Evolutionary conservation across 257 asterid species (phyloP).

Genomic region (Fraxinus excelsior): DNA sequence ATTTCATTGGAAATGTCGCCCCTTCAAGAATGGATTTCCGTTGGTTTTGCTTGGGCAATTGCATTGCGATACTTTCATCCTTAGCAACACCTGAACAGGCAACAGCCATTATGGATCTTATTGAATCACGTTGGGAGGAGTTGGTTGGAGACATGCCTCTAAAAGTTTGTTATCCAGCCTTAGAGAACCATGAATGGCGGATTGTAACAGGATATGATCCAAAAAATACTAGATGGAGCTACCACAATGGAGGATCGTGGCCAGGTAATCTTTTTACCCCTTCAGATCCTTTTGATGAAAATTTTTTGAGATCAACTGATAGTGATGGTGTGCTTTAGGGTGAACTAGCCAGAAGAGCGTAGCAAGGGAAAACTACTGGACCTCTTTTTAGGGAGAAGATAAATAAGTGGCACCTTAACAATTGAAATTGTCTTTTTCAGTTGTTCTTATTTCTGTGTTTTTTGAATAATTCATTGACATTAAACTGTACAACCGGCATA

Average conservation of each 20-base stretch:
- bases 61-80: constrained; percentile 66
- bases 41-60: constrained; percentile 72
- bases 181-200: constrained; percentile 70
- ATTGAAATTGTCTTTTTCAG: not conserved
- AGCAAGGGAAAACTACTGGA: not conserved
- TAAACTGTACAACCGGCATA: not conserved
- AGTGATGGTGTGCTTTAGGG: not conserved
- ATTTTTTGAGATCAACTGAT: not conserved
- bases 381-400: not conserved
- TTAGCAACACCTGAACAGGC: constrained; percentile 64
- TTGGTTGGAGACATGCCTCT: constrained; percentile 76
- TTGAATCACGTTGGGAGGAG: constrained; percentile 71
- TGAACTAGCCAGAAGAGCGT: not conserved
- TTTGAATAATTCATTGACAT: not conserved
- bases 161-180: constrained; percentile 78
- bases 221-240: constrained; percentile 74
- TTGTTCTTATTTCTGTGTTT: too few species aligned
- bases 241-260: constrained; percentile 79
- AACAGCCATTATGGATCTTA: constrained; percentile 67
- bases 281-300: too few species aligned
- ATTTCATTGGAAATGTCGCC: constrained; percentile 69
- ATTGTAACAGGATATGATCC: constrained; percentile 69
- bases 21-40: constrained; percentile 77
- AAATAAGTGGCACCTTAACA: not conserved
- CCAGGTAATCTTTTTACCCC: constrained; percentile 42